Conservation (phyloP, 2,329 filamentous ascomycete species). For the Trichophyton schoenleinii region DNA sequence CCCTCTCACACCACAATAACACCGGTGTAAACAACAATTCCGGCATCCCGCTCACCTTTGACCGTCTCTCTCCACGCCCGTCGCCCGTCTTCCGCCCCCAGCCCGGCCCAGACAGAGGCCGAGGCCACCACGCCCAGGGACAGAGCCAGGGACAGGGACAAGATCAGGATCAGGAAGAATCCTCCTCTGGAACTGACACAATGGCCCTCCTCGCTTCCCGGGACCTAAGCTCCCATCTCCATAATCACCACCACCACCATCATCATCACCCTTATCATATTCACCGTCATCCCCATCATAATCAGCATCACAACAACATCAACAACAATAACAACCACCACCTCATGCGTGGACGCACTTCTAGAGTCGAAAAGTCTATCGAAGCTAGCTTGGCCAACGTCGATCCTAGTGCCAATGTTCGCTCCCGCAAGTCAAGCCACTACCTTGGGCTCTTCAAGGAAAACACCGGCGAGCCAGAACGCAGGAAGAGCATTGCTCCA, state of each 20-base stretch:
- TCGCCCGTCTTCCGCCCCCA: slow-evolving; percentile 2
- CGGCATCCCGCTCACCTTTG: slow-evolving; percentile 1
- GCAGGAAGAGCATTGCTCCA: slow-evolving; percentile 27
- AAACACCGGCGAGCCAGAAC: slow-evolving; percentile 43
- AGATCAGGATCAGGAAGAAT: no score
- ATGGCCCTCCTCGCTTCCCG: neutral
- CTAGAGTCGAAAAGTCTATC: slow-evolving; percentile 48
- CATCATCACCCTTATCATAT: no score
- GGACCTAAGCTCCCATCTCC: neutral
- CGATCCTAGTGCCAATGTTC: slow-evolving; percentile 42
- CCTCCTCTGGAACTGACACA: neutral
- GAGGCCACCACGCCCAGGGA: neutral
- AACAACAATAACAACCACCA: no score
- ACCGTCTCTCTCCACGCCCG: neutral
- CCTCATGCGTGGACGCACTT: slow-evolving; percentile 15
- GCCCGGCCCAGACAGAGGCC: neutral
- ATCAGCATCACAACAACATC: neutral
- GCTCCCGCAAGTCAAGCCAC: slow-evolving; percentile 54
- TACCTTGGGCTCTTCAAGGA: slow-evolving; percentile 54
- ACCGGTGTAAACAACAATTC: neutral
- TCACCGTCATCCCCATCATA: no score
- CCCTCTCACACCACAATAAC: neutral
- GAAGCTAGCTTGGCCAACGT: slow-evolving; percentile 49
- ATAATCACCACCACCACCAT: no score
- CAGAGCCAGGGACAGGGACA: neutral